Evolutionary conservation across 129 eudicot genomes (phyloP), one percentile per base, ranked within the genome.

Genomic region (Arctium minus): DNA sequence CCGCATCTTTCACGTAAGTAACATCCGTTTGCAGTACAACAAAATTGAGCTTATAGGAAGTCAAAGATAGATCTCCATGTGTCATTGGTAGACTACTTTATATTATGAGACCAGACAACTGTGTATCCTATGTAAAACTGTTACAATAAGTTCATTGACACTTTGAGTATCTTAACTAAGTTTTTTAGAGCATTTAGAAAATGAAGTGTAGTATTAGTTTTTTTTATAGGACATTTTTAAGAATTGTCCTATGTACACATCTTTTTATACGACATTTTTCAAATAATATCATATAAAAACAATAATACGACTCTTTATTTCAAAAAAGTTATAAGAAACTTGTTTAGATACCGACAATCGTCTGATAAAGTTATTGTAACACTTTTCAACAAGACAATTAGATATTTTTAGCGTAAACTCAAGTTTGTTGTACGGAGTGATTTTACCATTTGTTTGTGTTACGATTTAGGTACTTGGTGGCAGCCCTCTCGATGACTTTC

Each of bases 401-500:
- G 15, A 56, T 18, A 53, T 53, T 53, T 53, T 3, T 15, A 53
- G 1, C 18, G 22, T 56, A n/a, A 17, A 17, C 27, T 56, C 4
- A 17, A 17, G 3, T 56, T 56, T 56, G 67, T 17, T 15, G 2
- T 17, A 56, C 7, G 12, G 8, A 7, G 39, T 5, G 38, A n/a
- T 73, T 3, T 8, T 18, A 38, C 2, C 9, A 27, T 39, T 48
- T 15, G 2, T 70, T 46, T 48, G 22, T 60, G 68, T 17, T 8
- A 7, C 39, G 50, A 71, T 72, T 35, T 84, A 93, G 98, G 86
- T 93, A 89, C 90, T 89, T 91, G 8, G 86, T 87, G 17, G 87
- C 86, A 77, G 92, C 92, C 78, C 85, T 90, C 69, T 86, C 98
- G 0, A 87, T 87, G 39, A 78, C 89, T 7, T 86, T 81, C 30